Percentiles rank a stretch among this genome's conserved stretches.
Conservation (phyloP, 225 moss, liverwort and hornwort genomes). For the Thuidium tamariscinum region DNA sequence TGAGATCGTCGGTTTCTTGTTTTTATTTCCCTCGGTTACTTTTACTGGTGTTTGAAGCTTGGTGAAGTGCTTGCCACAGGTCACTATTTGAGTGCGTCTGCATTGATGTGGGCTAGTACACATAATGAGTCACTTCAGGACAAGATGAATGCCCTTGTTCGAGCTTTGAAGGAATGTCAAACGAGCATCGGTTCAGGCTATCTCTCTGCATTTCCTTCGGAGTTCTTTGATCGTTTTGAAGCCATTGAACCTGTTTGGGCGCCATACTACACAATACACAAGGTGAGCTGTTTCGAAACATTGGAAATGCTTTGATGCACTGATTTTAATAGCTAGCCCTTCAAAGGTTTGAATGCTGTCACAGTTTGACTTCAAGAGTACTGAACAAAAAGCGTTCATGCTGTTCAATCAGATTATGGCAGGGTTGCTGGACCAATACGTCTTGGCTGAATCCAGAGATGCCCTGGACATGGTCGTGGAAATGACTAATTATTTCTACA, state of each 20-base stretch:
- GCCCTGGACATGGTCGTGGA: constrained; percentile 62
- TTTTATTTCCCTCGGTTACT: background rate
- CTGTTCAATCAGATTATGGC: constrained; percentile 79
- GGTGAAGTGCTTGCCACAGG: constrained; percentile 36
- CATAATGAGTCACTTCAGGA: constrained; percentile 29
- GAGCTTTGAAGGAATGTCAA: constrained; percentile 78
- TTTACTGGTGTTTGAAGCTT: background rate
- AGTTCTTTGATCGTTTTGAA: constrained; percentile 93
- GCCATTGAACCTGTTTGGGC: constrained; percentile 83
- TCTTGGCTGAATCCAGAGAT: constrained; percentile 50
- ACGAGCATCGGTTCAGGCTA: constrained; percentile 73
- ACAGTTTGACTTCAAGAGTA: background rate
- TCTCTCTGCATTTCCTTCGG: constrained; percentile 78
- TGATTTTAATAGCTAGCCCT: background rate
- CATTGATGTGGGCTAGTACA: constrained; percentile 95
- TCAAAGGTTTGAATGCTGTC: background rate
- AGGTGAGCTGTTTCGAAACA: constrained; percentile 28
- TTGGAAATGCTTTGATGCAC: background rate
- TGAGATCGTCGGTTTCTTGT: background rate
- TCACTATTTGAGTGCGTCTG: constrained; percentile 90
- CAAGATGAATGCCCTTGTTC: constrained; percentile 58
- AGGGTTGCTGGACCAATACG: constrained; percentile 89
- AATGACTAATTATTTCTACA: constrained; percentile 75
- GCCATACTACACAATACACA: constrained; percentile 95
- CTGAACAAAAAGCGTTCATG: background rate